These are phyloP conservation scores for Knufia fluminis DNA, from an alignment of 2,329 filamentous ascomycete genomes.

Conservation along the genomic window DNA sequence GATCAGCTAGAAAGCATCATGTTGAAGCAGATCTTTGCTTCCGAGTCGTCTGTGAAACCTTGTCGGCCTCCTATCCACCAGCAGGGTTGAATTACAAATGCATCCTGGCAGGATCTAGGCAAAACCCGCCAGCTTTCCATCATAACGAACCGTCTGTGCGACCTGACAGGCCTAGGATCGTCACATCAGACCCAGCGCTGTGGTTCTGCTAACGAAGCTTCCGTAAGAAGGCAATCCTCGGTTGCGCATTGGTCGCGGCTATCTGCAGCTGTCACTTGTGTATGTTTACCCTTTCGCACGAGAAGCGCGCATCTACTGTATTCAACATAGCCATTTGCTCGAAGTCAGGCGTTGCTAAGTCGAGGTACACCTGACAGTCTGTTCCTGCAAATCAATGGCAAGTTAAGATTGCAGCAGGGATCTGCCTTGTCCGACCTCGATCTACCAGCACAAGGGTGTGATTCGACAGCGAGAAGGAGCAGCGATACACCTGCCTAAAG, in stretches of 20 bases:
- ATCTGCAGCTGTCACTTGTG: background rate
- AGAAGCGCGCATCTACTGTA: too few relatives aligned
- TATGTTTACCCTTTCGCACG: too few relatives aligned
- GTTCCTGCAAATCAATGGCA: background rate
- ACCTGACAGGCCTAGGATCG: background rate
- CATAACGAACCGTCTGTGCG: background rate
- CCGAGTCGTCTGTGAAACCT: background rate
- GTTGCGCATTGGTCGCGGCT: background rate
- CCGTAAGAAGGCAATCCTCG: background rate
- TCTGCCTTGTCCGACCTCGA: background rate
- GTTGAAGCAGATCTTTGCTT: background rate
- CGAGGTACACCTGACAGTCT: too few relatives aligned
- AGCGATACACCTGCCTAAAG: slow-evolving; percentile 2
- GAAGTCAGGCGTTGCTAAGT: too few relatives aligned
- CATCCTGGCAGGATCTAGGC: background rate
- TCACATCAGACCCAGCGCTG: background rate
- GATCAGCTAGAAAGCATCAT: background rate
- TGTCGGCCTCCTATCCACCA: background rate
- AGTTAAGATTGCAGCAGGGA: background rate
- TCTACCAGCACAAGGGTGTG: background rate
- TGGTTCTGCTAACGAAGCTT: background rate
- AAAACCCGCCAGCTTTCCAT: background rate
- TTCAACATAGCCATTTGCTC: too few relatives aligned
- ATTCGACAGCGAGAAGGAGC: background rate
- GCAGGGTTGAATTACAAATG: background rate